Evolutionary conservation across 306 rosid species (phyloP), one percentile per base, ranked within the genome.

Genomic region (Vigna hirtella): DNA sequence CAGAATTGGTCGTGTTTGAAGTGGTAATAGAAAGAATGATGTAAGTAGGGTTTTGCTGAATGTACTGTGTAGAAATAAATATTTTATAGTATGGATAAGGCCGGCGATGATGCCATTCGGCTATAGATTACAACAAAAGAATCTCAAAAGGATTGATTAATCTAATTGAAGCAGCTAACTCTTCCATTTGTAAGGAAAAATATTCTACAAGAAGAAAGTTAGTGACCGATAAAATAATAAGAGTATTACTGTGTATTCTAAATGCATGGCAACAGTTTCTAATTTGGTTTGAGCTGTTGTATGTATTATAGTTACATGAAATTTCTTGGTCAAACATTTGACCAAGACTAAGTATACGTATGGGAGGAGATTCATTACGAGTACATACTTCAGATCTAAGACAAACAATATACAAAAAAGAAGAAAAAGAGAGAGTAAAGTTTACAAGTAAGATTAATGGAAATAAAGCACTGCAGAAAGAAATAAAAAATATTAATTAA

Each of bases 1-100:
- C 50, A 53, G 79, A 78, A 78, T 53, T 47, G 63, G 81, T 85
- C 79, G 20, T 62, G 20, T 72, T 51, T 51, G 73, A 73, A 78
- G 18, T 70, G 51, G 78, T 77, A 63, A 30, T 30, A 30, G 34
- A 30, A 30, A 43, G 38, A 49, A 28, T 10, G 7, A 11, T 20
- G 22, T 20, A 20, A 20, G 64, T 51, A 10, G 32, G 5, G 18
- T 20, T 76, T 76, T 65, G 74, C 66, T 57, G 38, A 22, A 32
- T 4, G 11, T 15, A 30, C n/a, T 26, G 3, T 26, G 28, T 26
- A 30, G 34, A 30, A 30, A 30, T 3, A n/a, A 28, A 1, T 26
- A 62, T 32, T 34, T 62, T 11, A 32, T 32, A 1, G 7, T 7
- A 7, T 0, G 50, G 30, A 65, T 13, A 42, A 50, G 40, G 68